Evolutionary conservation across 345 rosid genomes (phyloP).

Genomic region (Corchorus olitorius): DNA sequence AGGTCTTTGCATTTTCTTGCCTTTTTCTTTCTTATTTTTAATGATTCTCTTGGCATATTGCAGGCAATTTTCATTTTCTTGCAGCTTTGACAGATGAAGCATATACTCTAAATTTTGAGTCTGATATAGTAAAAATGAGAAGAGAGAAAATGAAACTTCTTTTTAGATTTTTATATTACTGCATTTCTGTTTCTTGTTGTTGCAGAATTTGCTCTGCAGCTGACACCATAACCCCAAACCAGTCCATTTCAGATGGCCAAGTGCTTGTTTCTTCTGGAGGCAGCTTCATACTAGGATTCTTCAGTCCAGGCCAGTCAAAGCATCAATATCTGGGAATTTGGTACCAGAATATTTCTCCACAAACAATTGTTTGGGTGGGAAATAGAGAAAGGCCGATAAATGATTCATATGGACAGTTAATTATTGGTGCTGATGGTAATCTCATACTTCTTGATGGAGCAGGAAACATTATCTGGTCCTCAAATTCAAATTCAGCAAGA

Average conservation of each 20-base stretch:
- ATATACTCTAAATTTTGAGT: neutral
- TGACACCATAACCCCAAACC: neutral
- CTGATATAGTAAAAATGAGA: neutral
- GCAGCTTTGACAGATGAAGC: neutral
- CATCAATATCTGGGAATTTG: constrained; percentile 38
- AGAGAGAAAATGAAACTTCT: neutral
- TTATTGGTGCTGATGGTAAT: neutral
- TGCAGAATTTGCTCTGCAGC: neutral
- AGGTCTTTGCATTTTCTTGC: too few relatives aligned
- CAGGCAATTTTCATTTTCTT: neutral
- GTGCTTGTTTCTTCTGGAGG: constrained; percentile 6
- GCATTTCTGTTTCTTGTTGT: neutral
- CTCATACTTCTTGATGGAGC: neutral
- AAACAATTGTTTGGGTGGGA: constrained; percentile 35
- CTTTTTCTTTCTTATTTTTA: neutral
- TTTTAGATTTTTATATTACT: neutral
- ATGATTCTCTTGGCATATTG: neutral
- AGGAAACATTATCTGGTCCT: neutral
- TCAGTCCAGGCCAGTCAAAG: constrained; percentile 27
- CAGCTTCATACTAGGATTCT: constrained; percentile 36
- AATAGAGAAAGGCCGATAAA: constrained; percentile 32
- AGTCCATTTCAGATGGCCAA: neutral
- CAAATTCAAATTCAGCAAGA: neutral
- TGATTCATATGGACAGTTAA: constrained; percentile 20
- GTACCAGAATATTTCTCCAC: constrained; percentile 16